Evolutionary conservation across 2,329 filamentous ascomycete species (phyloP).

Genomic region (Pseudopithomyces maydicus): DNA sequence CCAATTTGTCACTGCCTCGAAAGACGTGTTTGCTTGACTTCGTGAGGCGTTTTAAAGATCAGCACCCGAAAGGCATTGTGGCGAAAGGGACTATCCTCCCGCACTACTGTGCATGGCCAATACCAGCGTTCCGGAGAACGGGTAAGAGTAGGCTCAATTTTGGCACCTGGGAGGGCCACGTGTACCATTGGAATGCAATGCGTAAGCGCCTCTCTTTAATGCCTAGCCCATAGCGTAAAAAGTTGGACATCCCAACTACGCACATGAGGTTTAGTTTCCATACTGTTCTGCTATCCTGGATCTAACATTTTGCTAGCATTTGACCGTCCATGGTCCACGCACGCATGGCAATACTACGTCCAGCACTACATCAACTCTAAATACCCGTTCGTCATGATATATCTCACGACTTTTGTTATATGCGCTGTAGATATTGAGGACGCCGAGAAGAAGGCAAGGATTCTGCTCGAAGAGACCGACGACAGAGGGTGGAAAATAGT

Average conservation of each 20-base stretch:
- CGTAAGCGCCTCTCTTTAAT: slow-evolving; percentile 18
- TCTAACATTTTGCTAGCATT: slow-evolving; percentile 21
- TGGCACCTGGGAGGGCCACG: slow-evolving; percentile 33
- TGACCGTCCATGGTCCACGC: slow-evolving; percentile 31
- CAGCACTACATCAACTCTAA: slow-evolving; percentile 36
- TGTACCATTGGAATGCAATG: slow-evolving; percentile 39
- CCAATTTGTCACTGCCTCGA: slow-evolving; percentile 21
- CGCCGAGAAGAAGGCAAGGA: slow-evolving; percentile 18
- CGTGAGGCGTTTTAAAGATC: slow-evolving; percentile 19
- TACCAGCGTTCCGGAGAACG: slow-evolving; percentile 30
- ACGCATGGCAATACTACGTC: slow-evolving; percentile 39
- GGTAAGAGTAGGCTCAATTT: slow-evolving; percentile 28
- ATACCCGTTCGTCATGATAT: slow-evolving; percentile 32
- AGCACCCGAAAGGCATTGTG: slow-evolving; percentile 26
- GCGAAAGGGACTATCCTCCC: slow-evolving; percentile 34
- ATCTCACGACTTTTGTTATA: slow-evolving; percentile 35
- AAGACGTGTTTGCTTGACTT: slow-evolving; percentile 25
- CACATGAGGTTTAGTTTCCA: too few relatives aligned
- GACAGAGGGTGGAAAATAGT: slow-evolving; percentile 27
- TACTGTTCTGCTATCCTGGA: too few relatives aligned
- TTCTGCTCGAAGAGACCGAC: slow-evolving; percentile 27
- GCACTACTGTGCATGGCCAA: slow-evolving; percentile 40
- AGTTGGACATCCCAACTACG: not conserved
- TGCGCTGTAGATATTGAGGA: slow-evolving; percentile 24
- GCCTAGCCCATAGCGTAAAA: not conserved